Evolutionary conservation across 106 monocot genomes (phyloP).

Genomic region (Vanilla planifolia): DNA sequence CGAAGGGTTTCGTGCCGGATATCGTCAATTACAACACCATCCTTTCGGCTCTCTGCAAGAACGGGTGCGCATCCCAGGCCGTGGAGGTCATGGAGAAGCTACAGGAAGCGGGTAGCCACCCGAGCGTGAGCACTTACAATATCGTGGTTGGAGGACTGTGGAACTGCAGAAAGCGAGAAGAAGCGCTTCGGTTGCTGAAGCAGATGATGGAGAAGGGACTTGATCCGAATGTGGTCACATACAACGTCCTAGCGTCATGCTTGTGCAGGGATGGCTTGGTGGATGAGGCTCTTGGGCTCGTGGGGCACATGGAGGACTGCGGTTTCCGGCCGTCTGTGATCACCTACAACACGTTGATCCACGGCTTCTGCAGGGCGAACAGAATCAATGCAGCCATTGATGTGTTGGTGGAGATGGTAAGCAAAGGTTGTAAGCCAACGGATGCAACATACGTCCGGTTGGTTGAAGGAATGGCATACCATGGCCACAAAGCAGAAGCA

Average conservation of each 20-base stretch:
- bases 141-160: conserved; percentile 52
- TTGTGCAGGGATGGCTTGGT: conserved; percentile 71
- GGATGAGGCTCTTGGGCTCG: conserved; percentile 35
- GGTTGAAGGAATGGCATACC: conserved; percentile 54
- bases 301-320: conserved; percentile 38
- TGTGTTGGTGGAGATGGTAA: conserved; percentile 42
- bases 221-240: conserved; percentile 49
- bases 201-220: conserved; percentile 44
- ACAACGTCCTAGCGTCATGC: conserved; percentile 56
- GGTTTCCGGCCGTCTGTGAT: conserved; percentile 33
- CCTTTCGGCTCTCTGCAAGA: conserved; percentile 54
- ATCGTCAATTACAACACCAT: conserved; percentile 71
- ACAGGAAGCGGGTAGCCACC: conserved; percentile 30
- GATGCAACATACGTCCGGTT: conserved; percentile 40
- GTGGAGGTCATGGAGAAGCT: conserved; percentile 34
- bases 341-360: conserved; percentile 57
- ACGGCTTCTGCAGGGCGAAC: conserved; percentile 49
- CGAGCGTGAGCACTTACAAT: conserved; percentile 56
- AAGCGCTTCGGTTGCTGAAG: conserved; percentile 39
- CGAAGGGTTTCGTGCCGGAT: conserved; percentile 52
- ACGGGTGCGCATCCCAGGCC: conserved; percentile 35
- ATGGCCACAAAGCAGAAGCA: conserved; percentile 38
- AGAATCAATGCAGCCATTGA: conserved; percentile 33
- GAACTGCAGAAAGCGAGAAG: conserved; percentile 26
- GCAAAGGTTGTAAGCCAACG: conserved; percentile 29